phyloP scores from a whole-genome alignment of 1,284 basidiomycete species.

The Apiotrichum mycotoxinovorans region DNA sequence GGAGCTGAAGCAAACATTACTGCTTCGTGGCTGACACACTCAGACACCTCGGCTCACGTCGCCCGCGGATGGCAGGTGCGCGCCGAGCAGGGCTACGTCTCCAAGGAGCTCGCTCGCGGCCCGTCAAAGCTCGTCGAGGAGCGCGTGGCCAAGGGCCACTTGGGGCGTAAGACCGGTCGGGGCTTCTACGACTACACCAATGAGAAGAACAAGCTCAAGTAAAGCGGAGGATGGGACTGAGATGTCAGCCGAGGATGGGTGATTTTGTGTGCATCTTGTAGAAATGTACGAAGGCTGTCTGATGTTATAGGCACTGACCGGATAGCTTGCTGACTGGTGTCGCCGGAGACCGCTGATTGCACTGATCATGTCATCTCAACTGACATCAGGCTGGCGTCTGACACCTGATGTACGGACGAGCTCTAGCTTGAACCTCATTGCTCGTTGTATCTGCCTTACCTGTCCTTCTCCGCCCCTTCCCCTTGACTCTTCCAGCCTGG shows the following conservation, averaged over 20 bases:
- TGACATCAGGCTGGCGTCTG: no score
- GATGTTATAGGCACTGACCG: no score
- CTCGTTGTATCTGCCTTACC: no score
- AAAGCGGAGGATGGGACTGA: not conserved
- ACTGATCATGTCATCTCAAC: no score
- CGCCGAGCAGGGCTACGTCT: conserved; percentile 51
- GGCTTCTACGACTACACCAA: conserved; percentile 43
- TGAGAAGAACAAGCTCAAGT: conserved; percentile 7
- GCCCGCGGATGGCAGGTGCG: conserved; percentile 55
- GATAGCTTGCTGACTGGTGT: no score
- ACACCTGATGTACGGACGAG: no score
- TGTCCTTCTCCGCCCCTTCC: no score
- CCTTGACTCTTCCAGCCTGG: no score
- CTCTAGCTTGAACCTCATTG: no score
- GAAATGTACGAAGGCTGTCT: not conserved
- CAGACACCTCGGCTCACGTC: conserved; percentile 52
- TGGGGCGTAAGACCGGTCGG: conserved; percentile 56
- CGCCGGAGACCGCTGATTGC: no score
- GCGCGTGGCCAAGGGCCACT: conserved; percentile 55
- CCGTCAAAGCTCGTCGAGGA: conserved; percentile 52
- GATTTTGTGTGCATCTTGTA: not conserved
- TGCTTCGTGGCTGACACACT: not conserved
- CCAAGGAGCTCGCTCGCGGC: conserved; percentile 50
- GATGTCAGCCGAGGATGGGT: not conserved
- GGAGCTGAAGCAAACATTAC: not conserved